Evolutionary conservation across 2,329 filamentous ascomycete species (phyloP), one percentile per base, ranked within the genome.

Genomic region (Calonectria honghensis): DNA sequence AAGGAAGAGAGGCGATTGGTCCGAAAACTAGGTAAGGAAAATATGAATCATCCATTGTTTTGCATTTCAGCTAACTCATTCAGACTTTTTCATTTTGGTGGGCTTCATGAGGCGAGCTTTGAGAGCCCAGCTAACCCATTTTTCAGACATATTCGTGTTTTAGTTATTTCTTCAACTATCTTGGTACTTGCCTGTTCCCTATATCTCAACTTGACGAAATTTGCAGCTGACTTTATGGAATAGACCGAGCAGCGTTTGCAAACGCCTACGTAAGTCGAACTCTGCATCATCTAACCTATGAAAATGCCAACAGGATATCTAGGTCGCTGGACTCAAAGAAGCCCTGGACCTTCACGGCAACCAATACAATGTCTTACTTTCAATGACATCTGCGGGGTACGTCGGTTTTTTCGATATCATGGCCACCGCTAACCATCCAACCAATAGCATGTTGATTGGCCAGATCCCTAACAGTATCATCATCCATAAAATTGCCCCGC

Each of bases 391-490:
- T 4, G 68, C 67, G 2, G 67, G 67, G 67, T 70, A 70, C 10
- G 41, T 45, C 50, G 18, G 1, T 18, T 1, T 18, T 18, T 18
- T n/a, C n/a, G 29, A 27, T 5, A 1, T 0, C 16, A 27, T 18
- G 27, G 24, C 14, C 31, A 65, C n/a, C 10, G 7, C 61, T 65
- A n/a, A 65, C 27, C 10, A 41, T n/a, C 9, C 14, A 29, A 5
- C 13, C 18, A n/a, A 65, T 35, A 82, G 82, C 27, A 85, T 86
- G 75, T 80, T 85, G 10, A 80, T 92, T 18, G 90, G 91, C 3
- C 90, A 93, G 79, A 84, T 92, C 29, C 90, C 90, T 0, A 88
- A 87, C 63, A 91, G 91, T 75, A 81, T 92, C 14, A 90, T 90
- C 10, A 85, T 93, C 14, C 89, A 93, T 79, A 91, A 92, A 76